Base-by-base conservation (phyloP, 768 basidiomycete genomes). In the Mycena belliarum region DNA sequence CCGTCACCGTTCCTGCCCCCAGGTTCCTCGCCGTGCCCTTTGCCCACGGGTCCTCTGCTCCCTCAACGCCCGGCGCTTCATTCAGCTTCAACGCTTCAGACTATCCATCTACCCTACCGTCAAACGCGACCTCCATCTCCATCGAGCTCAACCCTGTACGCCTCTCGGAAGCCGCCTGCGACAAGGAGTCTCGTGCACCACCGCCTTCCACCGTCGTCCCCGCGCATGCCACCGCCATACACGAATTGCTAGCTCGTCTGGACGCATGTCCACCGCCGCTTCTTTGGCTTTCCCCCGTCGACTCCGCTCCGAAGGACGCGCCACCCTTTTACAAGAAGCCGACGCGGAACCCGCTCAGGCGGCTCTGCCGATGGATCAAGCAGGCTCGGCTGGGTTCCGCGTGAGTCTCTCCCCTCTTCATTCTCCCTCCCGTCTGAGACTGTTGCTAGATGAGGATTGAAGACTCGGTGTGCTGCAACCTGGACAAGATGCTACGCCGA, bases 11-110 rank as follows among this genome's bases (percentile, higher is more conserved):
- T 9, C 44, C 21, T 16, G 29, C 29, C n/a, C n/a, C 25, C 25
- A 8, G 3, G 5, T 51, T 50, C 1, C 49, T 52, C 26, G 6
- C 32, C 8, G 29, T 52, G 9, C 57, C 57, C 9, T 4, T 10
- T 12, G 18, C 49, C 14, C 23, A n/a, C 11, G 50, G 33, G 5
- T n/a, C 21, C 12, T 52, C 57, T 11, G 57, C 49, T 0, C 50
- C 57, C 6, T 40, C 50, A 10, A 47, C 57, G 16, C 26, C 41
- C 21, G 42, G 49, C 18, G 49, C 49, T 2, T 57, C 56, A 3
- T 57, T 57, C 33, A n/a, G 21, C 21, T 57, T 57, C 49, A 37
- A 57, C 26, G 8, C 28, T 2, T 54, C 52, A 14, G 52, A 46
- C 10, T 54, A 46, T 26, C 23, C 52, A 4, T 46, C 52, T 14